phyloP scores from a whole-genome alignment of 23 red algal species.

The Agarophyton chilense region DNA sequence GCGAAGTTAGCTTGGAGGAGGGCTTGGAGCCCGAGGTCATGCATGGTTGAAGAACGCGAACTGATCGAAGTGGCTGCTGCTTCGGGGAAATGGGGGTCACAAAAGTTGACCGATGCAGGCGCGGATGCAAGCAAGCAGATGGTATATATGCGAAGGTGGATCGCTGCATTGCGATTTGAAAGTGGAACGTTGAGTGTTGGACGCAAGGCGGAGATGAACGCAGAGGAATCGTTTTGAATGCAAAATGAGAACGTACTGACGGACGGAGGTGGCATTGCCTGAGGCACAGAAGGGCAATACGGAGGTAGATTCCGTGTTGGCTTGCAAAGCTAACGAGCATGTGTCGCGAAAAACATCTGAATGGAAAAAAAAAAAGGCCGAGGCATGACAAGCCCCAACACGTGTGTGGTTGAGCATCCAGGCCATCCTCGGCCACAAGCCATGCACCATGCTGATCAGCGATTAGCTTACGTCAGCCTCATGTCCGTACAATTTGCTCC shows the following conservation, averaged over 20 bases:
- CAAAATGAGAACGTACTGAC: too few species aligned
- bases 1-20: not conserved
- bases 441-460: too few species aligned
- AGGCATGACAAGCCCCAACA: conserved; percentile 2
- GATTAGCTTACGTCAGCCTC: too few species aligned
- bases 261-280: too few species aligned
- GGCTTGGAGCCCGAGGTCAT: not conserved
- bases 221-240: too few species aligned
- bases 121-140: not conserved
- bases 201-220: too few species aligned
- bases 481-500: too few species aligned
- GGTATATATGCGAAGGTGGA: not conserved
- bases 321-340: too few species aligned
- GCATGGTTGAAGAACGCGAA: not conserved
- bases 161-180: not conserved
- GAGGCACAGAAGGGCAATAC: too few species aligned
- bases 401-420: not conserved
- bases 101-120: not conserved
- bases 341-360: too few species aligned
- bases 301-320: too few species aligned
- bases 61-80: not conserved
- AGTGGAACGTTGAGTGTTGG: not conserved
- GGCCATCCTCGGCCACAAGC: not conserved
- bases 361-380: too few species aligned
- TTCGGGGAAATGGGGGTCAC: not conserved